Conservation (phyloP, 768 basidiomycete genomes). For the Agaricus blazei region DNA sequence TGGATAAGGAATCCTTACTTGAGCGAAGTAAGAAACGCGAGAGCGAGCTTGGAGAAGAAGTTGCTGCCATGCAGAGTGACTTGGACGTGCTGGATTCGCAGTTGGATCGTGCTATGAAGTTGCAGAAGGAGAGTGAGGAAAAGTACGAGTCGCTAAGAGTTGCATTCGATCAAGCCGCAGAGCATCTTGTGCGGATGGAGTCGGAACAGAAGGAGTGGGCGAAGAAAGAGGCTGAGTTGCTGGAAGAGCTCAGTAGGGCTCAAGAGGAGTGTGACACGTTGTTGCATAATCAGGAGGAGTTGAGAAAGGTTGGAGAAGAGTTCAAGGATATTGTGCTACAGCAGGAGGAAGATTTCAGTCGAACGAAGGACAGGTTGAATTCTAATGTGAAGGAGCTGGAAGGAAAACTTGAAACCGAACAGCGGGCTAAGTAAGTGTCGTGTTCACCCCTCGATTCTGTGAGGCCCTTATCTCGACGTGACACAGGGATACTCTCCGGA, state of each 20-base stretch:
- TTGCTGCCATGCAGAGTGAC: slow-evolving; percentile 73
- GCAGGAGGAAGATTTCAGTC: slow-evolving; percentile 74
- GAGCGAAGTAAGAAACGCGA: slow-evolving; percentile 85
- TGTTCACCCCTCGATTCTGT: not conserved
- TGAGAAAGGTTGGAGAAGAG: slow-evolving; percentile 64
- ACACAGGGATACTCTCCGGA: slow-evolving; percentile 57
- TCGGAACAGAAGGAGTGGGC: slow-evolving; percentile 66
- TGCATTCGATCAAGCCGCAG: slow-evolving; percentile 80
- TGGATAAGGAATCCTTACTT: slow-evolving; percentile 82
- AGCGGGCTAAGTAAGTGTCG: slow-evolving; percentile 52
- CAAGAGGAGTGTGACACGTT: slow-evolving; percentile 57
- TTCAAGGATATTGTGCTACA: slow-evolving; percentile 61
- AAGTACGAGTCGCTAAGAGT: slow-evolving; percentile 65
- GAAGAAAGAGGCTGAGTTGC: slow-evolving; percentile 57
- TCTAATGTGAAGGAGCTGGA: slow-evolving; percentile 60
- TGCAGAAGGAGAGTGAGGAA: slow-evolving; percentile 77
- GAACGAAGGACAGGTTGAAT: slow-evolving; percentile 75
- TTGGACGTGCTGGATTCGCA: slow-evolving; percentile 83
- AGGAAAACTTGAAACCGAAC: slow-evolving; percentile 60
- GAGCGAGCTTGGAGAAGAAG: slow-evolving; percentile 80
- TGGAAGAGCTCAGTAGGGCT: slow-evolving; percentile 49
- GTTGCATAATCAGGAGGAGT: slow-evolving; percentile 51
- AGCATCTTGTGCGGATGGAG: slow-evolving; percentile 82
- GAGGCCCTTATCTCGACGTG: not conserved
- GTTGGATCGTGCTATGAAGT: slow-evolving; percentile 69